Conservation (phyloP, 345 rosid genomes). For the Reutealis trisperma region DNA sequence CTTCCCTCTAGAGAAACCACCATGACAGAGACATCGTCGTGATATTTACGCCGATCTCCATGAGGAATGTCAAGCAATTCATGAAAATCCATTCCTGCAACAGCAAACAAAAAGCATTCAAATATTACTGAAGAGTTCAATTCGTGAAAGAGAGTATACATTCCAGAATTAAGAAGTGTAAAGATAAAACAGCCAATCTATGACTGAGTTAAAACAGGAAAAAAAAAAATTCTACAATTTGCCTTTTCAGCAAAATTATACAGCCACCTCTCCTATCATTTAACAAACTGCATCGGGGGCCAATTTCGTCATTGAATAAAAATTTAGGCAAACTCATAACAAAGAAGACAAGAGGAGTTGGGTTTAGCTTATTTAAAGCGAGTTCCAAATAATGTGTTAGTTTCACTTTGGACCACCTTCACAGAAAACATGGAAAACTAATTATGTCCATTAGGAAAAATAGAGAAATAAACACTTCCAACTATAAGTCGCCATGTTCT, state of each 20-base stretch:
- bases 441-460: too few species aligned
- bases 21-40: constrained; percentile 95
- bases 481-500: too few species aligned
- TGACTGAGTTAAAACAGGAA: not conserved
- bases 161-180: not conserved
- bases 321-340: not conserved
- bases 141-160: not conserved
- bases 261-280: not conserved
- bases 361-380: not conserved
- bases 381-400: not conserved
- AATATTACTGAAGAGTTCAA: not conserved
- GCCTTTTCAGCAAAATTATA: not conserved
- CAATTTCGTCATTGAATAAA: not conserved
- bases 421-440: not conserved
- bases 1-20: constrained; percentile 97
- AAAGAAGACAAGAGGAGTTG: not conserved
- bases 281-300: not conserved
- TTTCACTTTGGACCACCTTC: not conserved
- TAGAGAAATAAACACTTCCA: too few species aligned
- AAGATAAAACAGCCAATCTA: not conserved
- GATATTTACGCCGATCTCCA: constrained; percentile 93
- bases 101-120: constrained; percentile 1
- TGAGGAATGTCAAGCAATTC: constrained; percentile 90
- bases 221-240: not conserved
- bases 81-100: constrained; percentile 92